A percentile compares a stretch with the other conserved stretches of the same genome.
phyloP scores from a whole-genome alignment of 108 stramenopile species.

The Aurantiochytrium sp. region DNA sequence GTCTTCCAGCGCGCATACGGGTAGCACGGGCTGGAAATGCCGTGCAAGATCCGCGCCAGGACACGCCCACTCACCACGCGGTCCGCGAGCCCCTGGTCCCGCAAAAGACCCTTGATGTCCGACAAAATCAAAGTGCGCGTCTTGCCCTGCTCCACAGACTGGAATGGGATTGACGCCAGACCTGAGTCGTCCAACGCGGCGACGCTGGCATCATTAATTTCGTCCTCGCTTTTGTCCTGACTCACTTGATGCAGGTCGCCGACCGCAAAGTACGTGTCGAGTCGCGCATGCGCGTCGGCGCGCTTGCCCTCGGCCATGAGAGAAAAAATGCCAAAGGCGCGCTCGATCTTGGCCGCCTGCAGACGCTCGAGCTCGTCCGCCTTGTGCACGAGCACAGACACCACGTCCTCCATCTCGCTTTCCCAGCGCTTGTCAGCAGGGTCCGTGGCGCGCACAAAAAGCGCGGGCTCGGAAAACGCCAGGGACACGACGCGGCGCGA shows the following conservation, averaged over 20 bases:
- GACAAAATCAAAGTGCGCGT: background rate
- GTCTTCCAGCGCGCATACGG: background rate
- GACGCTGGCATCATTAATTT: too few relatives aligned
- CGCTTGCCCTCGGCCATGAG: background rate
- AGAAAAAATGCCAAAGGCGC: background rate
- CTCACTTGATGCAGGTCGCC: too few relatives aligned
- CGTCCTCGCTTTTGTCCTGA: background rate
- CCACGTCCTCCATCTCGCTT: background rate
- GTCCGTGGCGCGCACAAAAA: background rate
- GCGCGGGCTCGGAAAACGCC: background rate
- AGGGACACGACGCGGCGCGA: background rate
- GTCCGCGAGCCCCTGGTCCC: background rate
- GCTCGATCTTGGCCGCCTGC: background rate
- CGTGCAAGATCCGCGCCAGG: background rate
- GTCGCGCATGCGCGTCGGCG: background rate
- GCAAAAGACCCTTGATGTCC: background rate
- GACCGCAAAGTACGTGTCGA: background rate
- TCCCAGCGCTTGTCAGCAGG: background rate
- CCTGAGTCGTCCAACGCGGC: background rate
- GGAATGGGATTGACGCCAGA: background rate
- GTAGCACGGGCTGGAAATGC: background rate
- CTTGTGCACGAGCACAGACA: background rate
- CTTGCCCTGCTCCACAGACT: background rate
- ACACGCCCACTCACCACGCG: background rate
- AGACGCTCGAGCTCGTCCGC: background rate